Evolutionary conservation across 352 stramenopile species (phyloP).

Genomic region (Globisporangium sylvaticum): DNA sequence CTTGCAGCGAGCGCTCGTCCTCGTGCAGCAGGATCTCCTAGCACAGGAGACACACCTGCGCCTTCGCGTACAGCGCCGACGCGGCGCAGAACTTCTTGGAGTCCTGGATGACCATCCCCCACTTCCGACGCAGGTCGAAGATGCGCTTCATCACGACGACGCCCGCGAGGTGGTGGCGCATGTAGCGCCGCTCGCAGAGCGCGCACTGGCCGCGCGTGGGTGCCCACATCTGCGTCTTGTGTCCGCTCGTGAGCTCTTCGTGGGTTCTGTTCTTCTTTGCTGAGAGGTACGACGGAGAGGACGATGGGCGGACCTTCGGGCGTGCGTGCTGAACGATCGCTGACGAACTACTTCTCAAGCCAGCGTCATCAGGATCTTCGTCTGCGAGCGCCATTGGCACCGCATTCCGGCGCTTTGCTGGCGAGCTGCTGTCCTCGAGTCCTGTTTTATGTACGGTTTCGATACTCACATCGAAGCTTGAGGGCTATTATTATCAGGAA

Average conservation of each 20-base stretch:
- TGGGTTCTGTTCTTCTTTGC: not conserved
- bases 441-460: too few relatives aligned
- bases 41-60: conserved; percentile 39
- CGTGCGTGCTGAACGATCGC: not conserved
- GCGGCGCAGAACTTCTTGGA: conserved; percentile 36
- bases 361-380: not conserved
- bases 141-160: conserved; percentile 52
- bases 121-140: conserved; percentile 39
- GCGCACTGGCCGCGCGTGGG: conserved; percentile 30
- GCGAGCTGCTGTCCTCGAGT: too few relatives aligned
- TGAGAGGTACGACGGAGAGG: conserved; percentile 6
- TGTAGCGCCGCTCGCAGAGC: conserved; percentile 44
- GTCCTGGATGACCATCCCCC: conserved; percentile 40
- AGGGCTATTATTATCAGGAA: too few relatives aligned
- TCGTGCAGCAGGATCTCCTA: conserved; percentile 39
- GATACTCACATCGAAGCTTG: too few relatives aligned
- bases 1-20: conserved; percentile 16
- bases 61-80: conserved; percentile 35
- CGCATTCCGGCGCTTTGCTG: conserved; percentile 14
- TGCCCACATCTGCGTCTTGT: conserved; percentile 19
- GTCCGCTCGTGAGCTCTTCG: not conserved
- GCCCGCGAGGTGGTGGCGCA: conserved; percentile 32
- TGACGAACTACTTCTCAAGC: not conserved
- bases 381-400: conserved; percentile 16
- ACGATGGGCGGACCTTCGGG: conserved; percentile 12